A percentile compares a stretch with the other conserved stretches of the same genome.
Conservation (phyloP, 2,329 filamentous ascomycete genomes). For the Trichoderma semiorbis region DNA sequence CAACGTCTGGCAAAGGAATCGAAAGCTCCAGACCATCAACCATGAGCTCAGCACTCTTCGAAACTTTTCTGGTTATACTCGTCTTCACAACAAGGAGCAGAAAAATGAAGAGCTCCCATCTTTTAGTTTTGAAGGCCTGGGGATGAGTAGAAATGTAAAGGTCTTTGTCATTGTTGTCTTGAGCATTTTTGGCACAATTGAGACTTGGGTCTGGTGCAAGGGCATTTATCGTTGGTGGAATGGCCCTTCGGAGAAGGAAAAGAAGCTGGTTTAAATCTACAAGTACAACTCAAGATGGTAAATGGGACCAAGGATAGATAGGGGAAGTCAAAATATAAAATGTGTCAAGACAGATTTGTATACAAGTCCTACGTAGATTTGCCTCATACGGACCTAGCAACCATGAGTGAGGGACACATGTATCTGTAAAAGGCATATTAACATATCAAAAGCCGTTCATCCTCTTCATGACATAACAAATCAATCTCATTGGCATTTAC, state of each 20-base stretch:
- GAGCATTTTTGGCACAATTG: constrained; percentile 31
- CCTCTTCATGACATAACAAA: neutral
- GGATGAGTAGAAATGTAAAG: constrained; percentile 30
- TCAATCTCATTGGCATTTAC: neutral
- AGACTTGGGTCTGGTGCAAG: constrained; percentile 34
- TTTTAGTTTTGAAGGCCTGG: constrained; percentile 25
- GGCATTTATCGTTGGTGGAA: constrained; percentile 28
- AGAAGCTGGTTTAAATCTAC: neutral
- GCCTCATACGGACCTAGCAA: neutral
- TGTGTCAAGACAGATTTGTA: neutral
- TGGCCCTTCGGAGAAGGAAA: neutral
- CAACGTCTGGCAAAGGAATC: neutral
- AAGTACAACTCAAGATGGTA: neutral
- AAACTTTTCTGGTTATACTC: neutral
- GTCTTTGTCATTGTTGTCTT: constrained; percentile 26
- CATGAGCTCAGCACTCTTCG: neutral
- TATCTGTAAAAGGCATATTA: neutral
- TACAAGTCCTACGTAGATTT: neutral
- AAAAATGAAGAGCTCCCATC: neutral
- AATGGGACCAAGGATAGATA: neutral
- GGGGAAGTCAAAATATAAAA: neutral
- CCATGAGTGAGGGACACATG: neutral
- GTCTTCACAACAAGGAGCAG: neutral
- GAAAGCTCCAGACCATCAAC: neutral
- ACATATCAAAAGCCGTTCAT: neutral